These are phyloP conservation scores for Didymella pomorum DNA, from an alignment of 2,329 filamentous ascomycete species.

Conservation along the genomic window DNA sequence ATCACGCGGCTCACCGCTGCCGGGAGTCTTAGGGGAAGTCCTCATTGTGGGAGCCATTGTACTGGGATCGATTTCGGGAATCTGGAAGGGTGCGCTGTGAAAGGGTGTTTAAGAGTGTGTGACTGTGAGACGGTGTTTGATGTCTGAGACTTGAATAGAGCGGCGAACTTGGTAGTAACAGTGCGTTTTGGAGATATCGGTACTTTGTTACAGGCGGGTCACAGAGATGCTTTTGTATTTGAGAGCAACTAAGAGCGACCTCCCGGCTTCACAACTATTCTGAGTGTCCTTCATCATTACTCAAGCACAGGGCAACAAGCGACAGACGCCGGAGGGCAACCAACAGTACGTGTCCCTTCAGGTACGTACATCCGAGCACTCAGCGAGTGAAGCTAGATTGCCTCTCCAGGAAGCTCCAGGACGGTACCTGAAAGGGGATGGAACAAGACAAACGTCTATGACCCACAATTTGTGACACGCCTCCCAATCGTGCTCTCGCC, in stretches of 20 bases:
- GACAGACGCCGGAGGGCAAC: slow-evolving; percentile 44
- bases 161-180: slow-evolving; percentile 27
- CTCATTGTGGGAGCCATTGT: slow-evolving; percentile 24
- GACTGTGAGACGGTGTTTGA: slow-evolving; percentile 25
- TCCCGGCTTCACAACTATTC: slow-evolving; percentile 24
- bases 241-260: slow-evolving; percentile 21
- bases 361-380: slow-evolving; percentile 36
- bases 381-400: slow-evolving; percentile 46
- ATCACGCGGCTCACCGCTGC: slow-evolving; percentile 25
- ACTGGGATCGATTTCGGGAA: slow-evolving; percentile 16
- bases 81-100: slow-evolving; percentile 14
- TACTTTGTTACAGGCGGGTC: slow-evolving; percentile 31
- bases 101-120: slow-evolving; percentile 27
- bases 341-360: slow-evolving; percentile 43
- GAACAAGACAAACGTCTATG: slow-evolving; percentile 32
- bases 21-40: slow-evolving; percentile 25
- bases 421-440: slow-evolving; percentile 43
- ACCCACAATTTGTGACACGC: slow-evolving; percentile 33
- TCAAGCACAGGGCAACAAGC: slow-evolving; percentile 38
- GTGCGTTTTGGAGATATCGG: slow-evolving; percentile 29
- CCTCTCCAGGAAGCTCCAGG: slow-evolving; percentile 36
- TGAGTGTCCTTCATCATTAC: slow-evolving; percentile 32
- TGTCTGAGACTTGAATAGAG: slow-evolving; percentile 34
- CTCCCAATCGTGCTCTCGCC: slow-evolving; percentile 41
- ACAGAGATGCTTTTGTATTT: slow-evolving; percentile 35